Base-by-base conservation (phyloP, 805 yeast genomes). In the Yarrowia porcina region DNA sequence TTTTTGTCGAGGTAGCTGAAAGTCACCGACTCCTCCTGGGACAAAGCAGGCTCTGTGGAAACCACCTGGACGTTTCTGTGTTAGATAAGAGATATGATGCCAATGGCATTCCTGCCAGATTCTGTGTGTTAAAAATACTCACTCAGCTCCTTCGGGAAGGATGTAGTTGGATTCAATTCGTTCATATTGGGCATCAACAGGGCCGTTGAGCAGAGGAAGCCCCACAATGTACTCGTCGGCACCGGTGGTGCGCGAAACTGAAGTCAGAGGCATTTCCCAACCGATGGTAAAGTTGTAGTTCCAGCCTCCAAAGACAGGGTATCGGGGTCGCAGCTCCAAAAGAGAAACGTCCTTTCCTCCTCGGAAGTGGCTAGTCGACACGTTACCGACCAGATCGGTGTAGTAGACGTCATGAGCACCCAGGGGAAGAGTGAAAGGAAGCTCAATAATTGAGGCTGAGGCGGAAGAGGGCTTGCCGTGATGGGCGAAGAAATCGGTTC, bases 291-390 rank as follows among this genome's bases (percentile, higher is more conserved):
- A 94, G 76, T 93, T 90, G 76, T 90, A 93, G 70, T 86, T 82
- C 99, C 99, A 94, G 44, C 92, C 96, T 54, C 99, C 99, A 75
- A 90, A 89, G 7, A 94, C 73, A n/a, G 99, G 99, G 78, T 79
- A 94, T 73, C 99, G 82, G 63, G 98, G 98, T 70, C 82, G 83
- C 67, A 94, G 73, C 35, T 86, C 77, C 52, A 90, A 75, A 65
- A 76, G 75, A 44, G 80, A 74, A 2, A 30, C 41, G n/a, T 68
- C 66, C 15, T 42, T 45, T 15, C 64, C 65, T 15, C 65, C 57
- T 8, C 69, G 50, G 65, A 75, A 68, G 23, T 78, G 77, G 56
- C 88, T 87, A 3, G 97, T 89, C 7, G 97, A 86, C 13, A 93
- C 97, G 75, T 90, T 89, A 36, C 99, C 99, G 28, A 93, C 97